Percentiles rank a stretch among this genome's conserved stretches.
phyloP scores from a whole-genome alignment of 352 stramenopile species.

The Thalassiosira exigua region DNA sequence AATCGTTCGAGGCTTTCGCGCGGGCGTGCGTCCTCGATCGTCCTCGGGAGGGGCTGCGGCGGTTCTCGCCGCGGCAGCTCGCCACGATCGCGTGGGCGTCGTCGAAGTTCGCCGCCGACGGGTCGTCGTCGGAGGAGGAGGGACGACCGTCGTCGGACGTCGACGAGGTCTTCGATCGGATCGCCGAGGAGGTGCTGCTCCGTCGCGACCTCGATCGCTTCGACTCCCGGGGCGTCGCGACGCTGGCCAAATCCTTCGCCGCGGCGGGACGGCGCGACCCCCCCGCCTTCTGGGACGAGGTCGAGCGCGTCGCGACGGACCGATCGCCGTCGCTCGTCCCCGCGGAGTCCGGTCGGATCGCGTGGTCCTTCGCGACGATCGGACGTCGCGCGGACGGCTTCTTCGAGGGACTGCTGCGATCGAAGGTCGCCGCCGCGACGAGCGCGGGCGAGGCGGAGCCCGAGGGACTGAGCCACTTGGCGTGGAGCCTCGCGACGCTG shows the following conservation, averaged over 20 bases:
- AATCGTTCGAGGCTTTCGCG: conserved; percentile 39
- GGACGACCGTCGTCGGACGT: conserved; percentile 1
- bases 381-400: conserved; percentile 38
- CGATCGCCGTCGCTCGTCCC: conserved; percentile 24
- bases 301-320: conserved; percentile 28
- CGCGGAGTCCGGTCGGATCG: conserved; percentile 46
- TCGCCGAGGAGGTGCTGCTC: conserved; percentile 33
- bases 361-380: conserved; percentile 58
- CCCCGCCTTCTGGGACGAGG: conserved; percentile 38
- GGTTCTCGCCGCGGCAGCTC: conserved; percentile 48
- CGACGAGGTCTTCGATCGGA: conserved; percentile 32
- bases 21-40: conserved; percentile 17
- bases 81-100: conserved; percentile 48
- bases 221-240: conserved; percentile 41
- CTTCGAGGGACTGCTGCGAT: conserved; percentile 32
- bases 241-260: conserved; percentile 51
- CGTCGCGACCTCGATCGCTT: conserved; percentile 35
- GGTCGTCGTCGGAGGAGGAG: background rate
- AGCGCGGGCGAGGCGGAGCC: conserved; percentile 3
- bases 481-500: conserved; percentile 52
- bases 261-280: conserved; percentile 26
- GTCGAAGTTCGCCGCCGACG: conserved; percentile 34
- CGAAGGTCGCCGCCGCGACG: conserved; percentile 32
- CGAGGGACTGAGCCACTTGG: conserved; percentile 49
- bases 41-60: no score